Base-by-base conservation (phyloP, 805 yeast genomes). In the Saccharomycopsis capsularis region DNA sequence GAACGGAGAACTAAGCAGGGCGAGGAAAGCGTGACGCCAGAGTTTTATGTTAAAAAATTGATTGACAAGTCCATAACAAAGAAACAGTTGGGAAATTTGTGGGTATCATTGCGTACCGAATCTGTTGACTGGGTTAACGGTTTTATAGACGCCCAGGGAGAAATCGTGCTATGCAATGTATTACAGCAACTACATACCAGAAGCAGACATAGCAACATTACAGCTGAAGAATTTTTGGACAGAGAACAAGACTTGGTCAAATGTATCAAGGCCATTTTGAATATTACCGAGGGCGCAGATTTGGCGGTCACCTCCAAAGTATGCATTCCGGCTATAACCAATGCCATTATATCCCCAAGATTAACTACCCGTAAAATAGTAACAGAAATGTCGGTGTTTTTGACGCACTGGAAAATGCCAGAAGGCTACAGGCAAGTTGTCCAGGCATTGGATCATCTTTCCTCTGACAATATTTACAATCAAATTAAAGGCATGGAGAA, bases 81-180 rank as follows among this genome's bases (percentile, higher is more conserved):
- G 3, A 78, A 77, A 46, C 87, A 90, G 62, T 69, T 91, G 55
- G 86, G 84, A 36, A 85, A 85, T 56, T 72, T 93, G 46, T 87
- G 93, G 85, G 96, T 93, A 4, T 87, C 95, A 42, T 70, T 91
- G 39, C 78, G 98, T 55, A 88, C 98, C 0, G 98, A 91, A 61
- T 89, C 90, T 22, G 69, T 80, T 21, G 43, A 24, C 2, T 91
- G 98, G 97, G 93, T 87, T 0, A 72, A 77, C 43, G 73, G 70
- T 21, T 93, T 93, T 58, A 71, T 88, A n/a, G 79, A 73, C 45
- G 73, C 78, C 40, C 95, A 87, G 62, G 98, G 98, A 7, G 88
- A 84, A 51, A 74, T 82, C 6, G 85, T 88, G 0, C 71, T 93
- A 46, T 78, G 87, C 5, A 77, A 80, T 15, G 79, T 78, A 34